Conservation (phyloP, 148 eudicot genomes). For the Diospyros lotus region DNA sequence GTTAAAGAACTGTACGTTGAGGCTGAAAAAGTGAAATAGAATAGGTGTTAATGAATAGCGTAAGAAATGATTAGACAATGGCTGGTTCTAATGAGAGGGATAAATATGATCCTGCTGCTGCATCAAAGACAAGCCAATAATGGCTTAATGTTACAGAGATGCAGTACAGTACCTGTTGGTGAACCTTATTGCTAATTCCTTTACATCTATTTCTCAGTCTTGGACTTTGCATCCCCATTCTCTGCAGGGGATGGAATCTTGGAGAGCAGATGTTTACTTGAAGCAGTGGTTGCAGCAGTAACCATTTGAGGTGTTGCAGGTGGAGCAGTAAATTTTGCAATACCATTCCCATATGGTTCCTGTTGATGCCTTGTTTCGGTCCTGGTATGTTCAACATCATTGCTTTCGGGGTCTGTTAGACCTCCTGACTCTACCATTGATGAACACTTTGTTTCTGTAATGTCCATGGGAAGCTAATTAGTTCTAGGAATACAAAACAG, state of each 20-base stretch:
- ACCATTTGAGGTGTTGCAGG: conserved; percentile 25
- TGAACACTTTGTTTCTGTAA: conserved; percentile 67
- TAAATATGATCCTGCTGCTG: conserved; percentile 12
- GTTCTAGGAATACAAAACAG: neutral
- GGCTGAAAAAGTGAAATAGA: conserved; percentile 5
- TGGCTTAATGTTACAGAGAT: conserved; percentile 16
- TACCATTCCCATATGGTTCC: conserved; percentile 38
- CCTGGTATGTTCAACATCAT: conserved; percentile 32
- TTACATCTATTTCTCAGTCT: conserved; percentile 21
- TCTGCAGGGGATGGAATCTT: conserved; percentile 33
- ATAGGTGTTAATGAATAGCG: conserved; percentile 7
- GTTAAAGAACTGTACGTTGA: conserved; percentile 1
- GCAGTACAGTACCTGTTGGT: conserved; percentile 12
- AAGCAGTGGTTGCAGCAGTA: conserved; percentile 21
- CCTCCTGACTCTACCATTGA: conserved; percentile 46
- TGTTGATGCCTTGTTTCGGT: conserved; percentile 34
- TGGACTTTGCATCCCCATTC: conserved; percentile 46
- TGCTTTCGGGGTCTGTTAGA: conserved; percentile 30
- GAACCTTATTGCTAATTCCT: conserved; percentile 17
- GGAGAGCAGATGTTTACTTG: conserved; percentile 24
- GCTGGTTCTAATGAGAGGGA: neutral
- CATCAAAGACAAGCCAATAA: conserved; percentile 16
- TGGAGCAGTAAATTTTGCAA: conserved; percentile 24
- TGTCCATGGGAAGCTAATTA: neutral
- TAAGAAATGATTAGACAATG: conserved; percentile 10